A percentile compares a stretch with the other conserved stretches of the same genome.
These are phyloP conservation scores for Clonostachys sp. DNA, from an alignment of 2,329 filamentous ascomycete genomes.

Conservation along the genomic window DNA sequence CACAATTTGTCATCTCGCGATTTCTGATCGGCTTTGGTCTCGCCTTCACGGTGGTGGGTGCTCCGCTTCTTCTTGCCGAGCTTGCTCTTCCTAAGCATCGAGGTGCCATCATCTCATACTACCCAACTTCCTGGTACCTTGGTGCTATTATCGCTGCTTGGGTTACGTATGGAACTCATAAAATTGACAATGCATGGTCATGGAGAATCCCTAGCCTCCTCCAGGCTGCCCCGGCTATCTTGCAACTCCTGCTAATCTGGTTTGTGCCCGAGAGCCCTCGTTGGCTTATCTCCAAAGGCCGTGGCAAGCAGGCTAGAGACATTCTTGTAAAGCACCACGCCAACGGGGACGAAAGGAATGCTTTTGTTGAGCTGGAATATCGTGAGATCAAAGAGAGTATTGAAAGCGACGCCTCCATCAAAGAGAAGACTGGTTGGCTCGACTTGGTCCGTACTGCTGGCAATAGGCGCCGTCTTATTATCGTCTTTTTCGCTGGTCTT, in stretches of 20 bases:
- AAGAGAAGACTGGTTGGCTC: conserved; percentile 32
- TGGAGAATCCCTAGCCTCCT: conserved; percentile 41
- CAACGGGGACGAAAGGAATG: conserved; percentile 7
- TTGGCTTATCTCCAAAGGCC: conserved; percentile 5
- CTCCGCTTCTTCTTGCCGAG: conserved; percentile 9
- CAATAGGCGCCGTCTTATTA: conserved; percentile 35
- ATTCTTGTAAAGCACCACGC: conserved; percentile 9
- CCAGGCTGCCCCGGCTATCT: conserved; percentile 33
- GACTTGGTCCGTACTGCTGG: conserved; percentile 41
- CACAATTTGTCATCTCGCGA: conserved; percentile 9
- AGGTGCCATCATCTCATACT: conserved; percentile 10
- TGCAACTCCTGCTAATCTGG: conserved; percentile 40
- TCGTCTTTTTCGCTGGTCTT: conserved; percentile 42
- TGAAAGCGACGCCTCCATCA: conserved; percentile 25
- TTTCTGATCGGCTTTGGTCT: conserved; percentile 8
- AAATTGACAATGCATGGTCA: conserved; percentile 38
- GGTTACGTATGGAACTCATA: conserved; percentile 38
- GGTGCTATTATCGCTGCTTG: conserved; percentile 25
- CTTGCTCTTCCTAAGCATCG: conserved; percentile 11
- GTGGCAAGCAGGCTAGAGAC: not conserved
- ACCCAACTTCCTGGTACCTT: conserved; percentile 10
- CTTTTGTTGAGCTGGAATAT: conserved; percentile 31
- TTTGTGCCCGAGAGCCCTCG: conserved; percentile 33
- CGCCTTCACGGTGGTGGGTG: conserved; percentile 7
- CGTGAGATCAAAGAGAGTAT: conserved; percentile 39